These are phyloP conservation scores for Linderniella brevidens DNA, from an alignment of 257 asterid species.

Conservation along the genomic window DNA sequence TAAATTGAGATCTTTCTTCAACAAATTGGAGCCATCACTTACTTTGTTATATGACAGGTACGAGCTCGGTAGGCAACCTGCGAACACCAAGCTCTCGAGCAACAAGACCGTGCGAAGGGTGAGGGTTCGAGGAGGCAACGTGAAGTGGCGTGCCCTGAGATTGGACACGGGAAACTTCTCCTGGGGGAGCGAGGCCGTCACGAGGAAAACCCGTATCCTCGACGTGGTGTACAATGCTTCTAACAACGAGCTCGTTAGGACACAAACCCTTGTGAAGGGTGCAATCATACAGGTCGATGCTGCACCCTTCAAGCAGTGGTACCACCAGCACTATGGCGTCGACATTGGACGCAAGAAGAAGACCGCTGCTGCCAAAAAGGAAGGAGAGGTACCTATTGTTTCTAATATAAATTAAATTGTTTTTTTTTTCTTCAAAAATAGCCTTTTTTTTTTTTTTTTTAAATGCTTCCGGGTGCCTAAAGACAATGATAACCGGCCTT, in stretches of 20 bases:
- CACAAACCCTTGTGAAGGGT: constrained; percentile 1
- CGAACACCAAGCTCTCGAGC: constrained; percentile 2
- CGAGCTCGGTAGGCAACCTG: constrained; percentile 3
- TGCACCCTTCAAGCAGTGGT: constrained; percentile 4
- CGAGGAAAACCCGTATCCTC: constrained; percentile 1
- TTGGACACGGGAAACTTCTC: constrained; percentile 3
- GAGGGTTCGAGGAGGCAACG: constrained; percentile 3
- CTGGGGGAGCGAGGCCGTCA: constrained; percentile 3
- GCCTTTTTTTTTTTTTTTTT: too few species aligned
- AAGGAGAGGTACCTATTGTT: background rate
- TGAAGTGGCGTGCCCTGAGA: constrained; percentile 5
- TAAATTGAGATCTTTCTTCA: too few species aligned
- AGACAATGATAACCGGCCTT: too few species aligned
- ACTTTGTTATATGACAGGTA: background rate
- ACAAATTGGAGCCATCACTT: too few species aligned
- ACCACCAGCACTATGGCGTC: background rate
- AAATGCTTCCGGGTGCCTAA: background rate
- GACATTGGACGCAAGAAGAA: constrained; percentile 1
- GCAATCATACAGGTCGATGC: background rate
- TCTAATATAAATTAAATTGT: background rate
- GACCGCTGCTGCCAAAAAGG: background rate
- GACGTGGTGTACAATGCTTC: constrained; percentile 4
- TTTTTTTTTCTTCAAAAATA: background rate
- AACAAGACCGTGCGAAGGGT: background rate
- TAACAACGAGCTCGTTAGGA: constrained; percentile 4